Evolutionary conservation across 495 filamentous ascomycete genomes (phyloP), one percentile per base, ranked within the genome.

Genomic region (Evernia prunastri): DNA sequence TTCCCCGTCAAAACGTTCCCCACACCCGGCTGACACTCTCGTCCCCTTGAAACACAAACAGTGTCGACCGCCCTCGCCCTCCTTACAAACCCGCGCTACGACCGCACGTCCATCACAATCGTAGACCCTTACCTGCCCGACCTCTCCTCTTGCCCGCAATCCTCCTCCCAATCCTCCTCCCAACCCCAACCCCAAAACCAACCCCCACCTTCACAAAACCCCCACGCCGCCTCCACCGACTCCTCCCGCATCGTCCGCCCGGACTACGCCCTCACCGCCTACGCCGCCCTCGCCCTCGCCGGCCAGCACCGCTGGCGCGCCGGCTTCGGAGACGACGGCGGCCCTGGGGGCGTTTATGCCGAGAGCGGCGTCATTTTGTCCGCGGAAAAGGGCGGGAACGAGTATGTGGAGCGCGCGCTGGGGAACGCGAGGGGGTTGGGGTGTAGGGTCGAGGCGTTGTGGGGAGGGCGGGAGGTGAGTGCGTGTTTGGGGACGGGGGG

Each of bases 301-400:
- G 10, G 92, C 91, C n/a, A n/a, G n/a, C n/a, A n/a, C n/a, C n/a
- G n/a, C n/a, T n/a, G n/a, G n/a, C n/a, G n/a, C n/a, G n/a, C n/a
- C n/a, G n/a, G n/a, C n/a, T n/a, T n/a, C n/a, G 29, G 20, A 0
- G 58, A 59, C 5, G 23, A 81, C 40, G 79, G 78, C 59, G 86
- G 85, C n/a, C n/a, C n/a, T 3, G 72, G 82, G 18, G 81, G 80
- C 0, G 80, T 89, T 8, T 97, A 96, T 75, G 78, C 77, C 29
- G 88, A 97, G 72, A 82, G 79, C 57, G 94, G 94, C 0, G 76
- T 96, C 10, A 70, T 90, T 20, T 74, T 96, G 0, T 85, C 87
- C 4, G 76, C 75, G 31, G 71, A 72, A 60, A 77, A 76, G 49
- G 80, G 78, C 15, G 84, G 82, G 27, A 77, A 82, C 69, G 79